phyloP scores from a whole-genome alignment of 2,329 filamentous ascomycete species.

The Colletotrichum endophyticum region DNA sequence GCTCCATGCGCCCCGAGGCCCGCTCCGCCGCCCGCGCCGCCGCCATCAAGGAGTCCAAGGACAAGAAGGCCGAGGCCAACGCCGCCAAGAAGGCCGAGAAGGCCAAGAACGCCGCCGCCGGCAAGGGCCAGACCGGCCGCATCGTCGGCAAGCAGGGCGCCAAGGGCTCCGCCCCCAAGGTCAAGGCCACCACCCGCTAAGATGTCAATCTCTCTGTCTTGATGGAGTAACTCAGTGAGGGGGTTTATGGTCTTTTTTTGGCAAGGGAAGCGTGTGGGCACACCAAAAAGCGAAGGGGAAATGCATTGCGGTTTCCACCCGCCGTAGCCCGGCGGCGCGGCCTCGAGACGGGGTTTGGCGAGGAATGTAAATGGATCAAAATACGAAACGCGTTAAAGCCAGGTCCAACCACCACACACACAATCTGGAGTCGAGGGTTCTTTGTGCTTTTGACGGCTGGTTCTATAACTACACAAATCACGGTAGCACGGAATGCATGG shows the following conservation, averaged over 20 bases:
- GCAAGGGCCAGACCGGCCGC: slow-evolving; percentile 79
- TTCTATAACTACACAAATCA: slow-evolving; percentile 26
- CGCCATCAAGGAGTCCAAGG: slow-evolving; percentile 98
- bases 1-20: slow-evolving; percentile 91
- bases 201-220: neutral
- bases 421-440: slow-evolving; percentile 24
- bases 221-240: slow-evolving; percentile 9
- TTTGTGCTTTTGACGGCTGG: slow-evolving; percentile 25
- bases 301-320: no score
- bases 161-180: slow-evolving; percentile 88
- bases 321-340: no score
- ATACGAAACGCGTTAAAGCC: neutral
- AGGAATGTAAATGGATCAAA: slow-evolving; percentile 5
- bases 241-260: neutral
- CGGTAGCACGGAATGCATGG: slow-evolving; percentile 28
- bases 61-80: slow-evolving; percentile 90
- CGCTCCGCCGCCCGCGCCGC: slow-evolving; percentile 86
- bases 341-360: neutral
- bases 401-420: neutral
- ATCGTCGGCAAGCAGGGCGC: slow-evolving; percentile 97
- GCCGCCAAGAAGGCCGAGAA: slow-evolving; percentile 99
- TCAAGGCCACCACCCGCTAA: slow-evolving; percentile 87
- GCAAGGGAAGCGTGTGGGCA: neutral
- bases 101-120: slow-evolving; percentile 86
- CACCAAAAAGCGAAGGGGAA: no score